Conservation (phyloP, 176 grass and related monocot genomes). For the Oryza nivara region DNA sequence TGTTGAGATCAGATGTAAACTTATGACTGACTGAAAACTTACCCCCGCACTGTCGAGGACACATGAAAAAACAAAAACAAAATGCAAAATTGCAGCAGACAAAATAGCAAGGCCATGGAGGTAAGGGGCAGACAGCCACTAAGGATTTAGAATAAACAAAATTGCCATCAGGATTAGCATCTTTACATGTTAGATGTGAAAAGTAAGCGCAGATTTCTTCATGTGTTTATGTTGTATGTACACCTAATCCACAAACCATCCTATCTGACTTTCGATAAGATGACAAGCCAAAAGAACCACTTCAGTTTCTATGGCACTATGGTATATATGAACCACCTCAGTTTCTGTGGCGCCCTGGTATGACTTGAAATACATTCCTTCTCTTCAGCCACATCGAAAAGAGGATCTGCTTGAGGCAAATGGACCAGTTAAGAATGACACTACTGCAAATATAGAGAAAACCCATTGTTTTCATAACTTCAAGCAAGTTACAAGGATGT, state of each 20-base stretch:
- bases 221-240: constrained; percentile 3
- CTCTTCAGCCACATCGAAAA: neutral
- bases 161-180: neutral
- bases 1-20: neutral
- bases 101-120: neutral
- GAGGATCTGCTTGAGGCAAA: constrained; percentile 24
- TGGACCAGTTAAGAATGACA: neutral
- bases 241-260: neutral
- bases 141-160: neutral
- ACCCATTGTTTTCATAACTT: neutral
- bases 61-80: neutral
- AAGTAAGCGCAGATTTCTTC: constrained; percentile 17
- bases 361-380: neutral
- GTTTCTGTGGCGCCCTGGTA: neutral
- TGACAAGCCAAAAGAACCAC: neutral
- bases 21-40: neutral
- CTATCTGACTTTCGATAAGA: neutral
- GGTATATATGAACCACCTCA: neutral
- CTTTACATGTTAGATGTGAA: neutral
- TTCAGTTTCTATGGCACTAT: neutral
- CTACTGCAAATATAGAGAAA: neutral
- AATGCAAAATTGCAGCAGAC: neutral
- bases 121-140: neutral
- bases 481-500: neutral
- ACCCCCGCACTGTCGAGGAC: neutral